Percentiles rank a stretch among this genome's conserved stretches.
phyloP scores from a whole-genome alignment of 495 filamentous ascomycete genomes.

The Pyrenula massariospora region DNA sequence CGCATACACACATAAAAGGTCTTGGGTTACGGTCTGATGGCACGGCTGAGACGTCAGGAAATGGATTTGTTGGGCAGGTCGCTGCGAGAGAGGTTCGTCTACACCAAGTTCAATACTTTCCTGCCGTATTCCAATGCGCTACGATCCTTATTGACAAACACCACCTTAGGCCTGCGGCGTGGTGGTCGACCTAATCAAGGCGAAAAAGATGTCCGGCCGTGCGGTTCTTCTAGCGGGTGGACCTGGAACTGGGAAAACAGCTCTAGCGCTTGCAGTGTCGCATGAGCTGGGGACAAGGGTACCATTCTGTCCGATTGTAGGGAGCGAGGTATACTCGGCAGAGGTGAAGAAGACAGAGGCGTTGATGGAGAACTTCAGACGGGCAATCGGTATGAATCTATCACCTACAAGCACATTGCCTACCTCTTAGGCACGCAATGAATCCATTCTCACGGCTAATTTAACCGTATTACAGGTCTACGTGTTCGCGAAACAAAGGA shows the following conservation, averaged over 20 bases:
- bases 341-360: conserved; percentile 99
- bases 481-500: conserved; percentile 97
- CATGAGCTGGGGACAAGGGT: conserved; percentile 96
- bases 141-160: conserved; percentile 2
- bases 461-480: conserved; percentile 38
- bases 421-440: not conserved
- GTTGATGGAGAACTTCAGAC: conserved; percentile 94
- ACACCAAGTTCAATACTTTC: not conserved
- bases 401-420: no score
- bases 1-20: conserved; percentile 94
- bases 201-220: conserved; percentile 93
- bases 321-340: conserved; percentile 90
- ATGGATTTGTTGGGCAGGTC: conserved; percentile 82
- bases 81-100: conserved; percentile 67
- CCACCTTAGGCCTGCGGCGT: conserved; percentile 69
- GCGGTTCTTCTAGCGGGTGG: conserved; percentile 86
- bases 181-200: conserved; percentile 85
- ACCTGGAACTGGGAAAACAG: conserved; percentile 94
- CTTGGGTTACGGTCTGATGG: conserved; percentile 77
- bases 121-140: conserved; percentile 1
- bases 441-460: not conserved
- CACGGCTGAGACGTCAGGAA: conserved; percentile 59
- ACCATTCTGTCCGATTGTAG: conserved; percentile 93
- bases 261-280: conserved; percentile 83
- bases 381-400: conserved; percentile 79